Percentiles rank a stretch among this genome's conserved stretches.
These are phyloP conservation scores for Endotrypanum monterogeii DNA, from an alignment of 208 protist species.

Conservation along the genomic window DNA sequence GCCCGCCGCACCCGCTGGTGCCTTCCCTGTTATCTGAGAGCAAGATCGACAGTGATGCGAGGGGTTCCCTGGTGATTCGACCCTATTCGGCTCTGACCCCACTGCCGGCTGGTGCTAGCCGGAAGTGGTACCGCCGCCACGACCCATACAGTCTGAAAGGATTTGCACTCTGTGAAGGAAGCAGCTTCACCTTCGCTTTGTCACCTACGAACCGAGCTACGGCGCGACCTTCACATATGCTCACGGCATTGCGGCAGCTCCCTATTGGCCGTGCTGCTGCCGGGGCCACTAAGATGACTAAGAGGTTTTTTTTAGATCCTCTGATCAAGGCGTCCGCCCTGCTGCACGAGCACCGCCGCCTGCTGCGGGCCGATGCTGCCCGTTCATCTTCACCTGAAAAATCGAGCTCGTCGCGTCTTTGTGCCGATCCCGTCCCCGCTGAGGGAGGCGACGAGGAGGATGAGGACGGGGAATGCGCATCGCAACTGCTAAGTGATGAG, in stretches of 20 bases:
- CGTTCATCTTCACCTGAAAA: conserved; percentile 7
- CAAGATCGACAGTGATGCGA: background rate
- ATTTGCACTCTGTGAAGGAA: conserved; percentile 24
- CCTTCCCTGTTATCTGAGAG: conserved; percentile 5
- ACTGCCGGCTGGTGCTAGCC: background rate
- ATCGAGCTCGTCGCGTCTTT: background rate
- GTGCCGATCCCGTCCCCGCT: background rate
- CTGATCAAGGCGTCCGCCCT: conserved; percentile 24
- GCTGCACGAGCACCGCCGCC: conserved; percentile 21
- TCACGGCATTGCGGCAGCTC: background rate
- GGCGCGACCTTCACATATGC: conserved; percentile 4
- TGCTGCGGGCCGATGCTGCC: conserved; percentile 1
- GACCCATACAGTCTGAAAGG: conserved; percentile 29
- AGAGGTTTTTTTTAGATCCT: conserved; percentile 27
- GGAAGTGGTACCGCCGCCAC: conserved; percentile 19
- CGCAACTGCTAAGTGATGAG: background rate
- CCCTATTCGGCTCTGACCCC: background rate
- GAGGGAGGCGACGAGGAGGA: background rate
- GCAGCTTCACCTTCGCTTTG: conserved; percentile 20
- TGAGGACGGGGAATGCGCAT: background rate
- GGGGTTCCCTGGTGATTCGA: background rate
- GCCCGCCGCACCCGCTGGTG: background rate
- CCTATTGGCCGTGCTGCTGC: conserved; percentile 5
- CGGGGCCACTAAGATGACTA: background rate
- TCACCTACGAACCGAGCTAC: background rate